Evolutionary conservation across 2,329 filamentous ascomycete genomes (phyloP).

Genomic region (Helminthosporium solani): DNA sequence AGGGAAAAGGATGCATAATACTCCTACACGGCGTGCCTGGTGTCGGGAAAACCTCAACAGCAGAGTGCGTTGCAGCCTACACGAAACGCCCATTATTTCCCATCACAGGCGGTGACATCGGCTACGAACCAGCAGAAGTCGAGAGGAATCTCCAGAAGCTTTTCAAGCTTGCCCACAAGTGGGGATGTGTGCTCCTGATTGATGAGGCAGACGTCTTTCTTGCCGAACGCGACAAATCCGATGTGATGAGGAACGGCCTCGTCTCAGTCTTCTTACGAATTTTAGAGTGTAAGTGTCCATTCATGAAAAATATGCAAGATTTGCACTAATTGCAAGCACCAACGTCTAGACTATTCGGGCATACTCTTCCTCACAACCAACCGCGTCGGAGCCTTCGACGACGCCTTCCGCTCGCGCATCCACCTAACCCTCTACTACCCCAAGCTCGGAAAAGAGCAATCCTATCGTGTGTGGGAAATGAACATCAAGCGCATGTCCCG

Average conservation of each 20-base stretch:
- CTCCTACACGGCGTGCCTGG: constrained; percentile 53
- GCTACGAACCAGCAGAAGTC: constrained; percentile 42
- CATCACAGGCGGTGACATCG: constrained; percentile 52
- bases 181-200: constrained; percentile 52
- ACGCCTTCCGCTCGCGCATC: constrained; percentile 50
- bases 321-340: no score
- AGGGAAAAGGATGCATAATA: constrained; percentile 50
- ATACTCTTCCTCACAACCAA: constrained; percentile 88
- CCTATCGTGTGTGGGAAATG: neutral
- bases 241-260: constrained; percentile 5
- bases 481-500: neutral
- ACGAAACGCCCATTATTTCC: constrained; percentile 51
- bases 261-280: constrained; percentile 32
- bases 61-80: constrained; percentile 43
- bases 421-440: constrained; percentile 47
- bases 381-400: constrained; percentile 51
- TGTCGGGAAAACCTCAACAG: constrained; percentile 38
- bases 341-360: constrained; percentile 86
- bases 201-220: constrained; percentile 48
- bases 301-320: no score
- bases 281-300: constrained; percentile 47
- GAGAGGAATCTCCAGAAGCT: constrained; percentile 47
- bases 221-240: neutral
- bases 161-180: constrained; percentile 48
- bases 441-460: constrained; percentile 31